Evolutionary conservation across 352 stramenopile genomes (phyloP).

Genomic region (Globisporangium iwayamae): DNA sequence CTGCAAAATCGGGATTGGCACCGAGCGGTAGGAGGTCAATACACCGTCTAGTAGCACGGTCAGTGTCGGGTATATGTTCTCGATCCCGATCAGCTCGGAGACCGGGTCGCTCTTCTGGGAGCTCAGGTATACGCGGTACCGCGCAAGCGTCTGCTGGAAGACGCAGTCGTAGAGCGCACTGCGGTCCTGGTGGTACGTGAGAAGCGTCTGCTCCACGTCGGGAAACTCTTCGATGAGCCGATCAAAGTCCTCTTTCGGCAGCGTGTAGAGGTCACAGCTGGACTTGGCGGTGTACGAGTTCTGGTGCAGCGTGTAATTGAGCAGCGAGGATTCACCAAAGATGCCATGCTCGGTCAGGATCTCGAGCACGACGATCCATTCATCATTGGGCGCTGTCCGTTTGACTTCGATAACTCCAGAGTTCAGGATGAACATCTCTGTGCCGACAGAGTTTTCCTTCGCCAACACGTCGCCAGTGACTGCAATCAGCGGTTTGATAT

Average conservation of each 20-base stretch:
- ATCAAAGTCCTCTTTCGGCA: conserved; percentile 82
- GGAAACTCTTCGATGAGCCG: conserved; percentile 76
- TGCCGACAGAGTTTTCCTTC: conserved; percentile 57
- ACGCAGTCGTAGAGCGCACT: conserved; percentile 63
- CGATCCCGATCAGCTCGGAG: conserved; percentile 45
- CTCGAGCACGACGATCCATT: conserved; percentile 75
- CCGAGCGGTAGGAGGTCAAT: conserved; percentile 52
- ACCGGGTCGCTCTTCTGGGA: conserved; percentile 56
- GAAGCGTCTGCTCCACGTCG: conserved; percentile 56
- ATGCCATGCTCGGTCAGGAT: conserved; percentile 62
- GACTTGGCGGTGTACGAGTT: conserved; percentile 75
- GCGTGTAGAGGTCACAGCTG: conserved; percentile 71
- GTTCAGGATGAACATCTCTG: conserved; percentile 83
- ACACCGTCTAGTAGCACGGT: conserved; percentile 61
- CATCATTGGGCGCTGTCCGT: conserved; percentile 42
- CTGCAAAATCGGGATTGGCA: conserved; percentile 57
- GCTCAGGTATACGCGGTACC: conserved; percentile 58
- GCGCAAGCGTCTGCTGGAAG: conserved; percentile 64
- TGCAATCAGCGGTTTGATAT: conserved; percentile 77
- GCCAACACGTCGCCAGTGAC: conserved; percentile 65
- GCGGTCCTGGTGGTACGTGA: conserved; percentile 57
- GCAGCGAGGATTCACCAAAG: conserved; percentile 65
- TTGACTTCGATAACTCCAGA: conserved; percentile 69
- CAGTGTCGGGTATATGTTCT: conserved; percentile 68
- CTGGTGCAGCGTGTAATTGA: conserved; percentile 71